Evolutionary conservation across 2,329 filamentous ascomycete genomes (phyloP).

Genomic region (Byssothecium circinans): DNA sequence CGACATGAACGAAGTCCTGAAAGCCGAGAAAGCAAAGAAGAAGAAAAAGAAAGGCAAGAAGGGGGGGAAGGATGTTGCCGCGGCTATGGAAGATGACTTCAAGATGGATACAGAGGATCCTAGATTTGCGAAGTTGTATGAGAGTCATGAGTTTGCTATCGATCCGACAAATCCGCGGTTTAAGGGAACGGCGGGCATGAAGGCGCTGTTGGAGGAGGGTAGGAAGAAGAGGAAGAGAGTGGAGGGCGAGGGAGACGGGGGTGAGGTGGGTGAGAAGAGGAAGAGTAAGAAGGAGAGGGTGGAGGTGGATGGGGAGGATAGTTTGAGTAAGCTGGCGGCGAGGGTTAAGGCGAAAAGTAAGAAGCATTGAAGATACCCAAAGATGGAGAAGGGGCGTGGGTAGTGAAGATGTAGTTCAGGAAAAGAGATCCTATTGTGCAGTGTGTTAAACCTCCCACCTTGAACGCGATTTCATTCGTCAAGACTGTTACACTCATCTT

Average conservation of each 20-base stretch:
- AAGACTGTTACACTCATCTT: no score
- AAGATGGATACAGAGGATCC: conserved; percentile 79
- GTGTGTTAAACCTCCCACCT: no score
- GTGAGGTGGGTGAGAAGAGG: conserved; percentile 40
- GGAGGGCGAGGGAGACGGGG: conserved; percentile 42
- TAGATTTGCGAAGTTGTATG: conserved; percentile 82
- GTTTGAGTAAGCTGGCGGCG: conserved; percentile 47
- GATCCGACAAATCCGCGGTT: conserved; percentile 92
- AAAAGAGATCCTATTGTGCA: no score
- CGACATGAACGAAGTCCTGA: conserved; percentile 88
- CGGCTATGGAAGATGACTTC: conserved; percentile 62
- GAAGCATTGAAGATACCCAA: no score
- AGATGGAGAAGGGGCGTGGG: no score
- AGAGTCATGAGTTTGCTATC: conserved; percentile 92
- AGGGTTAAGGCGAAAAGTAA: conserved; percentile 42
- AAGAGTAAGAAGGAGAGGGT: conserved; percentile 35
- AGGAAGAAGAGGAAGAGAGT: conserved; percentile 72
- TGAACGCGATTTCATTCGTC: no score
- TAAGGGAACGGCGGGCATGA: conserved; percentile 86
- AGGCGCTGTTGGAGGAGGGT: conserved; percentile 82
- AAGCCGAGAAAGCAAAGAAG: conserved; percentile 72
- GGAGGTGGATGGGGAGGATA: conserved; percentile 40
- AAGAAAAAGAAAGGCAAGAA: conserved; percentile 63
- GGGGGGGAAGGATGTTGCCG: conserved; percentile 56
- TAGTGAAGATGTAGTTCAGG: no score